phyloP scores from a whole-genome alignment of 2,329 filamentous ascomycete genomes.

The Nothopassalora personata region DNA sequence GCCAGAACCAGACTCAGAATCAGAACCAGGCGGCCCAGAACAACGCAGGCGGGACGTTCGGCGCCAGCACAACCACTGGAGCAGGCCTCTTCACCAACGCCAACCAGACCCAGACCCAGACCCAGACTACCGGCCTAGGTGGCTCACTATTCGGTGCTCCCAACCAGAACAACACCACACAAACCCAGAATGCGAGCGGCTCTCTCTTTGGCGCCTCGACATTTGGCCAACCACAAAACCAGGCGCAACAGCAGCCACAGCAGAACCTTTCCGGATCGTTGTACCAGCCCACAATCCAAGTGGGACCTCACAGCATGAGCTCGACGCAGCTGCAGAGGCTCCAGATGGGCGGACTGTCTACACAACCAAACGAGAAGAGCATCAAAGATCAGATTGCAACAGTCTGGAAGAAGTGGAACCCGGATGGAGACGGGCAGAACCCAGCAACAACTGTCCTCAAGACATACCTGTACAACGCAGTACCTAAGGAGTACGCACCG shows the following conservation, averaged over 20 bases:
- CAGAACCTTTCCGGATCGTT: constrained; percentile 10
- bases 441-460: constrained; percentile 60
- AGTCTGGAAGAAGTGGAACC: constrained; percentile 69
- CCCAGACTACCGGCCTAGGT: constrained; percentile 6
- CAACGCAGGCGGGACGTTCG: constrained; percentile 8
- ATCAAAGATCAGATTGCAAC: constrained; percentile 68
- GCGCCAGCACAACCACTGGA: neutral
- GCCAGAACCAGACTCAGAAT: constrained; percentile 6
- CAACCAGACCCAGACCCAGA: constrained; percentile 6
- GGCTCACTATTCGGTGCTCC: constrained; percentile 18
- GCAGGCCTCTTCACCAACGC: neutral
- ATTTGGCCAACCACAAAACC: constrained; percentile 27
- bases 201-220: constrained; percentile 14
- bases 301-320: constrained; percentile 22
- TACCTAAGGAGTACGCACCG: constrained; percentile 67
- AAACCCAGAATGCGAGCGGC: constrained; percentile 5
- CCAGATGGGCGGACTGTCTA: constrained; percentile 21
- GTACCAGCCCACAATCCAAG: constrained; percentile 18
- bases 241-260: constrained; percentile 27
- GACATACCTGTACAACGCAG: constrained; percentile 82
- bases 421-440: constrained; percentile 34
- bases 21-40: neutral
- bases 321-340: constrained; percentile 26
- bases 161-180: neutral
- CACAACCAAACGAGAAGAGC: constrained; percentile 55